Conservation (phyloP, 768 basidiomycete species). For the Piloderma croceum region DNA sequence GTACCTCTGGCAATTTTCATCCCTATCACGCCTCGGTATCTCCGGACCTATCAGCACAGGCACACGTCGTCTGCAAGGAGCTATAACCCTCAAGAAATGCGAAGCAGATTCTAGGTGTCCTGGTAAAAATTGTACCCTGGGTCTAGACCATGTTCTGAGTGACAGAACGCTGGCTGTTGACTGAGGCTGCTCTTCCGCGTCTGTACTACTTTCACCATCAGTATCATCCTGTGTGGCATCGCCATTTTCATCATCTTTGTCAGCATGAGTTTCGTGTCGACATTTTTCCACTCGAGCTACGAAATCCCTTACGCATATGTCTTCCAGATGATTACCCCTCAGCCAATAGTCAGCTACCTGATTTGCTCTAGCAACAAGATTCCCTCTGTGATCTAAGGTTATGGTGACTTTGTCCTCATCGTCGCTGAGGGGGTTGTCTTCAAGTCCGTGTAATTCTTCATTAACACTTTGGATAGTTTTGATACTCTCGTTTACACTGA, state of each 20-base stretch:
- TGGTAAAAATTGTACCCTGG: constrained; percentile 1
- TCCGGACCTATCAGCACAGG: constrained; percentile 32
- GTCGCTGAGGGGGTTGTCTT: neutral
- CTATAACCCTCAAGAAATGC: constrained; percentile 13
- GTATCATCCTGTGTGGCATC: no score
- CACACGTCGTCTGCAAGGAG: constrained; percentile 9
- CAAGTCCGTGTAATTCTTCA: constrained; percentile 1
- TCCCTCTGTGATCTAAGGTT: constrained; percentile 3
- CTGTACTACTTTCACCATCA: no score
- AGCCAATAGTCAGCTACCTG: constrained; percentile 25
- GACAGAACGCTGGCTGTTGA: no score
- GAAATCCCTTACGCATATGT: constrained; percentile 26
- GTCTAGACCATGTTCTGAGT: constrained; percentile 1
- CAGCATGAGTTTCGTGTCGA: constrained; percentile 1
- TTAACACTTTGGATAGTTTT: no score
- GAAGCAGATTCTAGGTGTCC: constrained; percentile 18
- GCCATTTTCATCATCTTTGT: no score
- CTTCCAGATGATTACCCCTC: constrained; percentile 9
- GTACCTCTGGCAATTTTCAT: constrained; percentile 16
- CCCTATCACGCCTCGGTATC: constrained; percentile 26
- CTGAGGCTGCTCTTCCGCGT: no score
- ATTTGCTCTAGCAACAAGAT: constrained; percentile 8
- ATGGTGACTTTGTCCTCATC: constrained; percentile 1
- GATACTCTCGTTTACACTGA: no score
- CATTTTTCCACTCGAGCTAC: constrained; percentile 18